phyloP scores from a whole-genome alignment of 345 rosid species.

The Boechera retrofracta region DNA sequence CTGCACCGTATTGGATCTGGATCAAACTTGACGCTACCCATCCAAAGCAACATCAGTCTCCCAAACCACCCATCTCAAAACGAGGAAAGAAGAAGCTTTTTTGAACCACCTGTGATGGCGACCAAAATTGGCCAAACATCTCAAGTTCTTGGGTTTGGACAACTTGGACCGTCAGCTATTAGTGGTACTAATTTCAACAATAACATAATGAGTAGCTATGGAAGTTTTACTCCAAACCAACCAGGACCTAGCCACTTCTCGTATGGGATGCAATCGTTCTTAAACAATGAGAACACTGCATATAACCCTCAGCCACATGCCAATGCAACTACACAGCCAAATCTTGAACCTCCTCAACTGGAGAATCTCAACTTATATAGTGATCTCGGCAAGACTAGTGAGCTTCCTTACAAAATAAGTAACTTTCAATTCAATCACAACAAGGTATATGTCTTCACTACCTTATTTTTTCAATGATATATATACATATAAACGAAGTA shows the following conservation, averaged over 20 bases:
- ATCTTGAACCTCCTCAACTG: constrained; percentile 25
- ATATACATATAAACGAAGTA: background rate
- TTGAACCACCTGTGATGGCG: constrained; percentile 22
- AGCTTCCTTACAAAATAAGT: constrained; percentile 28
- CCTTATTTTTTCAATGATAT: background rate
- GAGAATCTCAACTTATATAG: constrained; percentile 21
- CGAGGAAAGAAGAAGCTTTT: constrained; percentile 20
- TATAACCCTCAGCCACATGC: constrained; percentile 8
- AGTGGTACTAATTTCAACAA: constrained; percentile 12
- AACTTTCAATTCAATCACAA: constrained; percentile 14
- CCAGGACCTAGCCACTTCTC: constrained; percentile 25
- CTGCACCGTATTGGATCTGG: constrained; percentile 33
- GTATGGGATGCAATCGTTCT: constrained; percentile 14
- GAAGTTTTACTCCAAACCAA: constrained; percentile 12
- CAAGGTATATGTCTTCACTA: constrained; percentile 21
- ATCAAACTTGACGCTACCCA: constrained; percentile 37
- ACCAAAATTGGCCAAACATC: constrained; percentile 32
- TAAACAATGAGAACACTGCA: constrained; percentile 26
- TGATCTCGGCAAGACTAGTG: constrained; percentile 7
- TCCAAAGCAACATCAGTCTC: constrained; percentile 25
- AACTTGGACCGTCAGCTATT: constrained; percentile 8
- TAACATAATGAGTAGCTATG: constrained; percentile 23
- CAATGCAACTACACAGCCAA: constrained; percentile 19
- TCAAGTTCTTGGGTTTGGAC: constrained; percentile 36
- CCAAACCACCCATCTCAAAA: constrained; percentile 30